Evolutionary conservation across 2,329 filamentous ascomycete genomes (phyloP).

Genomic region (Epichloe sibirici): DNA sequence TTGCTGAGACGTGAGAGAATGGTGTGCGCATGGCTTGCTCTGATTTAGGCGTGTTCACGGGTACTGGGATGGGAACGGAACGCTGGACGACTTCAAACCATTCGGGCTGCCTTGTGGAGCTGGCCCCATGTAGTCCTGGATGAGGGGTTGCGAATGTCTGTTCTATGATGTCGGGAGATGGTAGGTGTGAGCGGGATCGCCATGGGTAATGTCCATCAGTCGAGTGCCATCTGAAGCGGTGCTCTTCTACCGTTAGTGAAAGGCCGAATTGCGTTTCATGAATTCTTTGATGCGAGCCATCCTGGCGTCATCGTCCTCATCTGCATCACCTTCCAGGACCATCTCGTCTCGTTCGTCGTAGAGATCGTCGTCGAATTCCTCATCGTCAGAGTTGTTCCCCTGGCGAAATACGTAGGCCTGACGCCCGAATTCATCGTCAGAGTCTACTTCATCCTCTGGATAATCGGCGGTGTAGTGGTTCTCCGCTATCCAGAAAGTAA

Average conservation of each 20-base stretch:
- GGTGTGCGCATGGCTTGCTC: background rate
- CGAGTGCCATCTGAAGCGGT: background rate
- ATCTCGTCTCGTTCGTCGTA: constrained; percentile 26
- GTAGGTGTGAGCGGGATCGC: too few species aligned
- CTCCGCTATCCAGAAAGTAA: constrained; percentile 39
- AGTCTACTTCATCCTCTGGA: constrained; percentile 65
- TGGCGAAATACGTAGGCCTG: constrained; percentile 44
- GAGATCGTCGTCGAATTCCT: constrained; percentile 36
- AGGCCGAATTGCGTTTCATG: constrained; percentile 21
- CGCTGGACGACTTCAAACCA: too few species aligned
- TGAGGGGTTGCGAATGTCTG: too few species aligned
- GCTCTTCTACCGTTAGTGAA: constrained; percentile 1
- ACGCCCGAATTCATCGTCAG: constrained; percentile 42
- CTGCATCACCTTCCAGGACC: constrained; percentile 24
- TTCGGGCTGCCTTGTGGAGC: too few species aligned
- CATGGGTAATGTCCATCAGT: too few species aligned
- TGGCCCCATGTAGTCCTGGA: too few species aligned
- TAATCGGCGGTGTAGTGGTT: constrained; percentile 72
- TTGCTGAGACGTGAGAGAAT: background rate
- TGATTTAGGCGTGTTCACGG: background rate
- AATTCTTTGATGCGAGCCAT: constrained; percentile 27
- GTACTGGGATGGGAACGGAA: too few species aligned
- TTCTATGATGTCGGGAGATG: too few species aligned
- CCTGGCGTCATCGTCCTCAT: constrained; percentile 22
- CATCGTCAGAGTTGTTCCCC: constrained; percentile 40